Base-by-base conservation (phyloP, 352 stramenopile species). In the Pythium diclinum region DNA sequence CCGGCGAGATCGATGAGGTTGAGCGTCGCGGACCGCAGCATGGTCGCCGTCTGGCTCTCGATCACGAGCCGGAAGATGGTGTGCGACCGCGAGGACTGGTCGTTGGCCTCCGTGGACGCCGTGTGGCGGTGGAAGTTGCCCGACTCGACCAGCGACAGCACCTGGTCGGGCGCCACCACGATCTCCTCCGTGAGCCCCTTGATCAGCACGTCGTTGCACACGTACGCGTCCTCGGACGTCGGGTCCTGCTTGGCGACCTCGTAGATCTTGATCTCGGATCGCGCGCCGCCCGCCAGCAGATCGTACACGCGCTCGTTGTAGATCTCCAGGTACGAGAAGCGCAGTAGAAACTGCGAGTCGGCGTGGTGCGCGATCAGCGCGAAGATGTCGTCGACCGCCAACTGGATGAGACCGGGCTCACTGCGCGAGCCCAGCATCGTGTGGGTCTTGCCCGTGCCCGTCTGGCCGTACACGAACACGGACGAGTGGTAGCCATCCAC, bases 251-350 rank as follows among this genome's bases (percentile, higher is more conserved):
- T 81, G 56, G 76, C 74, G 34, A 86, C 79, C 61, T 90, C 87
- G 44, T 82, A 88, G 61, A 89, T 88, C 60, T 90, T 93, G 63
- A 88, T 85, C 33, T 91, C 81, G 13, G 78, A 79, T 60, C 80
- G 81, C 36, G 73, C 74, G 1, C 81, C 81, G 0, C 75, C 74
- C 3, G 83, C 85, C 9, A 99, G 77, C n/a, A 99, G 75, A 73
- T 99, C 97, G 68, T 97, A 98, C 21, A 99, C 89, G 38, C 97
- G 81, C 61, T 99, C 97, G 68, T 99, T 99, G 83, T 99, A 99
- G 66, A 99, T 97, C 76, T 99, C 96, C 23, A 99, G 78, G 73
- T 98, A 99, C 59, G 91, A 98, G 75, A 99, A 87, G 3, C 82
- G 79, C 49, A 91, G 51, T 46, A 91, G 72, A 48, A 88, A 91